These are phyloP conservation scores for Clathrus columnatus DNA, from an alignment of 768 basidiomycete species.

Conservation along the genomic window DNA sequence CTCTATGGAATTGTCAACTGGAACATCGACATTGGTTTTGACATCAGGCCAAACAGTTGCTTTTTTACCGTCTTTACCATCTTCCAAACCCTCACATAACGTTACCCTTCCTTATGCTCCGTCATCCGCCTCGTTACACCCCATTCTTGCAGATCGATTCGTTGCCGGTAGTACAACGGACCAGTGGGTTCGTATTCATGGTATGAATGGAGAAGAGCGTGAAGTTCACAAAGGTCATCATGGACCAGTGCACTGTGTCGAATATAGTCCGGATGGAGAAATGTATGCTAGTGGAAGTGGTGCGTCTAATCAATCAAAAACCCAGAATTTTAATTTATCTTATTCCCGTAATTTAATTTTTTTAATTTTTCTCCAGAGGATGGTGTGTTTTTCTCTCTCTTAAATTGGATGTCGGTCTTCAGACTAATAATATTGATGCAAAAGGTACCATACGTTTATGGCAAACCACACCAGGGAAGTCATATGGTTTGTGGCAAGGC, in stretches of 20 bases:
- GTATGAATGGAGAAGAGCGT: slow-evolving; percentile 79
- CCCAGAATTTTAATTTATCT: neutral
- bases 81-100: slow-evolving; percentile 57
- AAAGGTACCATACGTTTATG: slow-evolving; percentile 90
- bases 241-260: slow-evolving; percentile 91
- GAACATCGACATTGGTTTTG: slow-evolving; percentile 76
- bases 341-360: slow-evolving; percentile 8
- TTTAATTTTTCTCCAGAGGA: slow-evolving; percentile 45
- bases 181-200: slow-evolving; percentile 95
- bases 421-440: slow-evolving; percentile 12
- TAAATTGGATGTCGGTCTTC: neutral
- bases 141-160: slow-evolving; percentile 79
- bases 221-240: slow-evolving; percentile 96
- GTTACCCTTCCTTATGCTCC: slow-evolving; percentile 77
- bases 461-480: slow-evolving; percentile 93
- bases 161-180: slow-evolving; percentile 85
- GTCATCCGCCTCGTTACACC: slow-evolving; percentile 93
- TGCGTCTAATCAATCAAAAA: slow-evolving; percentile 31
- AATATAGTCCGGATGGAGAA: slow-evolving; percentile 94
- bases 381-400: slow-evolving; percentile 34
- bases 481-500: slow-evolving; percentile 87
- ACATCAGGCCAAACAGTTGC: slow-evolving; percentile 89
- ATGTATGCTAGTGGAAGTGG: slow-evolving; percentile 96
- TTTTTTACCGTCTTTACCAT: slow-evolving; percentile 74
- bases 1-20: slow-evolving; percentile 86